Evolutionary conservation across 139 green algal species (phyloP), one percentile per base, ranked within the genome.

Genomic region (Eudorina sp.): DNA sequence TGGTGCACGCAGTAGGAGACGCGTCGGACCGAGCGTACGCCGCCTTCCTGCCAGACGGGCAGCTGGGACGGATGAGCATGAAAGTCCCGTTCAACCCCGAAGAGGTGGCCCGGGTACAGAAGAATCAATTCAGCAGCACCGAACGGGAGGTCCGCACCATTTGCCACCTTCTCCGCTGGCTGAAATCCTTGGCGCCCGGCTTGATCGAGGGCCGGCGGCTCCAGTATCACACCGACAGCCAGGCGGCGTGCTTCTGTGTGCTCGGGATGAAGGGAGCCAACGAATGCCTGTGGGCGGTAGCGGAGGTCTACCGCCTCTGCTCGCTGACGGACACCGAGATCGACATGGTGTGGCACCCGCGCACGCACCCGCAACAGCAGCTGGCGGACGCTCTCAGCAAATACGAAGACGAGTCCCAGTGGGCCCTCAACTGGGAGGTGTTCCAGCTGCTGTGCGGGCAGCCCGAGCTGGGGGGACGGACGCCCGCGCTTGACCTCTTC

Each of bases 161-260:
- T 2, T 6, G 18, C 1, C 5, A 13, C 1, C 23, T 7, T 8
- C 21, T 84, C 29, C 34, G 29, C 6, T 66, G 31, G 34, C 25
- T 84, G 2, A 3, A 36, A 7, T 34, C 18, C 0, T 48, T 48
- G 19, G 3, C 2, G 3, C 76, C 76, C 3, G 29, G 21, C 34
- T 5, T 69, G 18, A 31, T 84, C 31, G 3, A 36, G 19, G 38
- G 27, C 13, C 29, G 29, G 5, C 18, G 29, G 6, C 29, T 84
- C 41, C 34, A 46, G 51, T 84, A 70, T 21, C 36, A 84, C 19
- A 70, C 51, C 1, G 76, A 84, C 53, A 69, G 48, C 48, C 46
- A 48, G 4, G 19, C 34, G 14, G 75, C 46, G 11, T 4, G 2
- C 2, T 51, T 31, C 46, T 70, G 53, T 46, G 7, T 84, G 25